Evolutionary conservation across 1,284 basidiomycete species (phyloP).

Genomic region (Uromyces viciae-fabae): DNA sequence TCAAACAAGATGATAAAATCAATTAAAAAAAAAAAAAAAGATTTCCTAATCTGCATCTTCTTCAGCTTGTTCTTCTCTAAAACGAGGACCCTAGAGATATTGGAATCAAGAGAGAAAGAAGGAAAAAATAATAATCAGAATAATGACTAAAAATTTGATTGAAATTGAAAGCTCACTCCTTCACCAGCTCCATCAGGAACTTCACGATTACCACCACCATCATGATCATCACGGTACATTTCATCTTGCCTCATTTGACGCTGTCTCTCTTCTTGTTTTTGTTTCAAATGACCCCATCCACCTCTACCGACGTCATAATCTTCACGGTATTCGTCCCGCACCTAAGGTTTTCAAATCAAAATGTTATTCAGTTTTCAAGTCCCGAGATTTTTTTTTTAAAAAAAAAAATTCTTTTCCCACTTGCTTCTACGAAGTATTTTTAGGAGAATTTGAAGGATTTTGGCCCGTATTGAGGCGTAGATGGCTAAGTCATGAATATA

Average conservation of each 20-base stretch:
- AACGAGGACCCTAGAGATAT: conserved; percentile 12
- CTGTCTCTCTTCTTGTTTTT: conserved; percentile 69
- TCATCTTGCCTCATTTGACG: conserved; percentile 73
- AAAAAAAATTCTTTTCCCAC: no score
- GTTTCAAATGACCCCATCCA: conserved; percentile 76
- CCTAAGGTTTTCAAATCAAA: conserved; percentile 53
- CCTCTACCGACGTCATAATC: conserved; percentile 81
- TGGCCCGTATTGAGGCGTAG: no score
- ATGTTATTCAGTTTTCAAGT: background rate
- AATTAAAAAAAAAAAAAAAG: background rate
- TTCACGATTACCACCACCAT: conserved; percentile 72
- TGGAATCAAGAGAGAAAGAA: background rate
- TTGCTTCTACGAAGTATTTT: no score
- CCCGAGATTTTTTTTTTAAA: background rate
- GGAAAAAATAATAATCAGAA: background rate
- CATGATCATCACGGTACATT: conserved; percentile 76
- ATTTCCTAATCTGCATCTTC: conserved; percentile 25
- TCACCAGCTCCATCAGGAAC: conserved; percentile 56
- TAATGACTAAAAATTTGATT: background rate
- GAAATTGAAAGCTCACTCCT: conserved; percentile 10
- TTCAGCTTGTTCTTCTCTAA: conserved; percentile 35
- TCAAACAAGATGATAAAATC: no score
- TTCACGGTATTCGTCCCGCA: conserved; percentile 89
- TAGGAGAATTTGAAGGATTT: background rate
- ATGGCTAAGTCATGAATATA: background rate